Evolutionary conservation across 352 stramenopile species (phyloP), one percentile per base, ranked within the genome.

Genomic region (Pythium aristosporum): DNA sequence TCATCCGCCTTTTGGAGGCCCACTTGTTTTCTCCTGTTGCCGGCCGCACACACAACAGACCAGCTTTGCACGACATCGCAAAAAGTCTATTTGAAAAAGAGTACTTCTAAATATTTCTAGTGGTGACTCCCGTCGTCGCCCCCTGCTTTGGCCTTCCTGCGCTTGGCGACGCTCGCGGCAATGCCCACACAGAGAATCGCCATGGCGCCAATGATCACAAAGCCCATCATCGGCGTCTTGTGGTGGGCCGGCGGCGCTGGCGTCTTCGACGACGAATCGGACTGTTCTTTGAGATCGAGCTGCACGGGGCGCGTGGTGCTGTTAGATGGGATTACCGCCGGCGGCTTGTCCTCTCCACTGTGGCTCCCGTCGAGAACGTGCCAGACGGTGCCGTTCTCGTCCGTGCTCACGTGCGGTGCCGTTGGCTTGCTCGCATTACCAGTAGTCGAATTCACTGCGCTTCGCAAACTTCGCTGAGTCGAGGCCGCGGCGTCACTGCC

Each of bases 161-260:
- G 41, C 50, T 61, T 60, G 50, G 59, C 39, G n/a, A 66, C 18
- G 42, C 60, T 51, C 4, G 51, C 60, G 20, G 60, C 60, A 7
- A 66, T 28, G 42, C 60, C 60, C 15, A 66, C 60, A 16, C 60
- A 66, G 8, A 66, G 2, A 34, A 66, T 66, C 60, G 60, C 60
- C 28, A 66, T 61, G 20, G 60, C 60, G 11, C 60, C 60, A 10
- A 66, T 32, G 32, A 66, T 18, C 0, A 66, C 21, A 23, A 43
- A 55, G 28, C 60, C 60, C 15, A 15, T 46, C 50, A 66, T 56
- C 1, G 60, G 60, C 41, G 60, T 66, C 39, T 47, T 46, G 42
- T 66, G 60, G 50, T 66, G 60, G 0, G 50, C 23, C 20, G 51
- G 9, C 12, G 60, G 6, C 7, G 37, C 23, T 48, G 13, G 13